These are phyloP conservation scores for Globisporangium perplexum DNA, from an alignment of 352 stramenopile species.

Conservation along the genomic window DNA sequence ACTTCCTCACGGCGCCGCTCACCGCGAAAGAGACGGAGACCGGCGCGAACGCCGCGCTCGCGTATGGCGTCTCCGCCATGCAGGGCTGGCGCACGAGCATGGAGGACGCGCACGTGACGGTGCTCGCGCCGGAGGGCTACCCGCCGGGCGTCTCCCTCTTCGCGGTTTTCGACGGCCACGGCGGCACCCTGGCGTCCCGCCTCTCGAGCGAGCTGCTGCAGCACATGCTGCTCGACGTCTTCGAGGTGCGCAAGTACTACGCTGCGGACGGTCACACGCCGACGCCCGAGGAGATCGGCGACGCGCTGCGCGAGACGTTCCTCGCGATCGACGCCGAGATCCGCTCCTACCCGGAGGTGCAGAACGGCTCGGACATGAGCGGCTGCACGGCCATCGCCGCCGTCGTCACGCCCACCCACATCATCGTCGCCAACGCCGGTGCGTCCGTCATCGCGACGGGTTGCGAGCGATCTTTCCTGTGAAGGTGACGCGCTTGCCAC, in stretches of 20 bases:
- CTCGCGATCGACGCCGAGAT: slow-evolving; percentile 63
- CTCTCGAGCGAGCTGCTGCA: slow-evolving; percentile 41
- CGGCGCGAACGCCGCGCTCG: slow-evolving; percentile 44
- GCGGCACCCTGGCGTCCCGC: slow-evolving; percentile 49
- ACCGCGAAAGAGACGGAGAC: slow-evolving; percentile 71
- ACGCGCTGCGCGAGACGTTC: slow-evolving; percentile 52
- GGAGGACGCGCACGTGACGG: slow-evolving; percentile 74
- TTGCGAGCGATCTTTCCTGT: not conserved
- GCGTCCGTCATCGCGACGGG: not conserved
- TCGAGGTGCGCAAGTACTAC: slow-evolving; percentile 37
- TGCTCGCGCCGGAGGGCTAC: slow-evolving; percentile 34
- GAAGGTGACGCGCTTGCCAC: not conserved
- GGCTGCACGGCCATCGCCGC: slow-evolving; percentile 72
- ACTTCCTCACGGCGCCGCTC: slow-evolving; percentile 72
- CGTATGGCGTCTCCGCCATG: slow-evolving; percentile 67
- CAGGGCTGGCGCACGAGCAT: slow-evolving; percentile 81
- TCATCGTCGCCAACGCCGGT: slow-evolving; percentile 79
- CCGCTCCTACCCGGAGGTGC: slow-evolving; percentile 36
- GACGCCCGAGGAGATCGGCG: slow-evolving; percentile 50
- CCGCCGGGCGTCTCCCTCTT: slow-evolving; percentile 59
- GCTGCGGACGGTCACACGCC: slow-evolving; percentile 14
- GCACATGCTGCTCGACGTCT: slow-evolving; percentile 27
- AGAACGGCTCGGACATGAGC: slow-evolving; percentile 55
- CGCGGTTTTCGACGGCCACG: slow-evolving; percentile 78
- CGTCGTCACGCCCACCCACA: slow-evolving; percentile 61